Conservation (phyloP, 306 rosid genomes). For the Rosa chinensis region DNA sequence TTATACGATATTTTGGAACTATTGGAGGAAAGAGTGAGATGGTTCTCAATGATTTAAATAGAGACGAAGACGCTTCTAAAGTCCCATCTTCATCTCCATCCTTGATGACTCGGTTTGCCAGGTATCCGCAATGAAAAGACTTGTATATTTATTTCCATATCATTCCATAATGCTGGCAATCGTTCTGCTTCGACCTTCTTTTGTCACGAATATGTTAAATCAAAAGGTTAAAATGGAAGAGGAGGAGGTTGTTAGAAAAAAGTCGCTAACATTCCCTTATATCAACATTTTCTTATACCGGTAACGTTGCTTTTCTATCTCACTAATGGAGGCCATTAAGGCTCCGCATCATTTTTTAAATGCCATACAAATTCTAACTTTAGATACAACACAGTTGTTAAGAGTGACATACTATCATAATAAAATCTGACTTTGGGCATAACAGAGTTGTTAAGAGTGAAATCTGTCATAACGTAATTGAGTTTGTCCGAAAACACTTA, state of each 20-base stretch:
- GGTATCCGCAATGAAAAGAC: background rate
- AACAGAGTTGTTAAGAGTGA: too few species aligned
- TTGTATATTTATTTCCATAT: background rate
- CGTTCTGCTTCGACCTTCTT: background rate
- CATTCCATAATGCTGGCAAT: background rate
- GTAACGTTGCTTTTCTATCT: background rate
- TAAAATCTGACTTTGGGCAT: too few species aligned
- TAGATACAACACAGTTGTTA: too few species aligned
- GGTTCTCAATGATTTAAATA: background rate
- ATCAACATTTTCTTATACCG: background rate
- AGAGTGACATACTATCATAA: too few species aligned
- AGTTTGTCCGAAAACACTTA: too few species aligned
- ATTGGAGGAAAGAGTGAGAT: background rate
- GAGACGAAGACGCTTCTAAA: background rate
- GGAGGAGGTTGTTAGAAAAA: background rate
- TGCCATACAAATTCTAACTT: background rate
- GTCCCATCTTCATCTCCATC: background rate
- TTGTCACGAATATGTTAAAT: background rate
- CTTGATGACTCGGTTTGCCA: background rate
- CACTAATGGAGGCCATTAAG: background rate
- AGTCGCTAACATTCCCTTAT: background rate
- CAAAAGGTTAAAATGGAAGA: background rate
- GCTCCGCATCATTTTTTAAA: too few species aligned
- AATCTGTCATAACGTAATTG: too few species aligned
- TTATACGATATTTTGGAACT: background rate